Evolutionary conservation across 2,329 filamentous ascomycete species (phyloP), one percentile per base, ranked within the genome.

Genomic region (Remersonia thermophila): DNA sequence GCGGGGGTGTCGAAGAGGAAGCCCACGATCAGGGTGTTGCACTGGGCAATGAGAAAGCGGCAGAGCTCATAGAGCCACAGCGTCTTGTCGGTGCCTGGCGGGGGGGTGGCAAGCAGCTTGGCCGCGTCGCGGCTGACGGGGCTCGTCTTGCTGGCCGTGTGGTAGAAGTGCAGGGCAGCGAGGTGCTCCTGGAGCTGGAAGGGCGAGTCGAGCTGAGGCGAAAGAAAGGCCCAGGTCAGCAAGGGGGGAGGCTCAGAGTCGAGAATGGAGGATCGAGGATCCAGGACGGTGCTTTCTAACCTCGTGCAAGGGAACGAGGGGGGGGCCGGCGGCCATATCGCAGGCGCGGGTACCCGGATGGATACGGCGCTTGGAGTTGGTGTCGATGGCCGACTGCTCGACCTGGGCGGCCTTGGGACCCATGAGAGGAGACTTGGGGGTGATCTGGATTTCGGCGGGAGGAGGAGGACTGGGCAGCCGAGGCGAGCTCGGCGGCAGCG

Each of bases 1-100:
- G 89, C 80, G 6, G 89, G 89, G 30, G 69, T 71, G 59, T 96
- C 91, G 55, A 86, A 83, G 51, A 98, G 85, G 52, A 98, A 89
- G 45, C 84, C 85, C 40, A 94, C 78, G 47, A 96, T 83, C 38
- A 98, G 73, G 44, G 79, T 77, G 63, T 98, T 98, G 56, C 85
- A 89, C 61, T 95, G 87, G 47, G 89, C 82, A 36, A 89, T 93
- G 40, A 98, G 77, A 57, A 96, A 94, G 42, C 91, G 86, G 53
- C 86, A 95, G 33, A 98, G 80, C 62, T 98, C 91, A 63, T 96
- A 98, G 31, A 96, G 79, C 91, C 91, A 98, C 30, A 96, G 72
- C 8, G 83, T 84, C 47, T 79, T 77, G 54, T 95, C 86, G 46
- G 91, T 79, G 39, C 81, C 80, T 15, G 78, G 70, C 0, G 91